Evolutionary conservation across 1,139 yeast genomes (phyloP), one percentile per base, ranked within the genome.

Genomic region (Protomyces macrosporus): DNA sequence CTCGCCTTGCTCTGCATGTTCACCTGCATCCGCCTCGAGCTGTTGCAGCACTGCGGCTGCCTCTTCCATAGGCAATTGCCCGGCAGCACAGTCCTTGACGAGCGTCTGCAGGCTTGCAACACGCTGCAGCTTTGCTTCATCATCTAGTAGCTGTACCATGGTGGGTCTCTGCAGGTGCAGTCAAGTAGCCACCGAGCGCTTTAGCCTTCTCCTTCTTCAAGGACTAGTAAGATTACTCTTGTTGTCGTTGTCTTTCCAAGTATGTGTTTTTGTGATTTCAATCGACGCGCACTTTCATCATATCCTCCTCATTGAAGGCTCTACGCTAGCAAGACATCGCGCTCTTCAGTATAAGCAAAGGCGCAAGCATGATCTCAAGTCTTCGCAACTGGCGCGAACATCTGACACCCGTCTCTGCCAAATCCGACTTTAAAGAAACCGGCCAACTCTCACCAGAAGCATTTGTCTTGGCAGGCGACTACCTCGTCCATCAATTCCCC

Each of bases 361-460:
- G 55, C 33, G 40, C 51, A 7, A 12, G 10, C 33, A 58, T 58
- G 62, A 50, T 50, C 14, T 60, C 63, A 34, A 60, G 48, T n/a
- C 40, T 60, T 40, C 58, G 58, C 40, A 45, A 23, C 16, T 81
- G 90, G 75, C 82, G 98, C 70, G 98, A 93, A 75, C 91, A 91
- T 73, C 78, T 93, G 66, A 91, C 98, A 3, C 98, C 99, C 0
- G 86, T 91, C 7, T 82, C 85, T 57, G 90, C 90, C 74, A 82
- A 79, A 30, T 90, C 97, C 35, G 89, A 93, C 52, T 93, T 90
- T 76, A 79, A 84, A 64, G 77, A 81, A 58, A 88, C 97, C 0
- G 98, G 98, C 3, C 95, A 91, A 74, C 86, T 93, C 64, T 87
- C 96, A 0, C 98, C 98, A 2, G 96, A 88, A 66, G 97, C 91